These are phyloP conservation scores for Ophiocordyceps camponoti-leonardi DNA, from an alignment of 2,329 filamentous ascomycete genomes.

Conservation along the genomic window DNA sequence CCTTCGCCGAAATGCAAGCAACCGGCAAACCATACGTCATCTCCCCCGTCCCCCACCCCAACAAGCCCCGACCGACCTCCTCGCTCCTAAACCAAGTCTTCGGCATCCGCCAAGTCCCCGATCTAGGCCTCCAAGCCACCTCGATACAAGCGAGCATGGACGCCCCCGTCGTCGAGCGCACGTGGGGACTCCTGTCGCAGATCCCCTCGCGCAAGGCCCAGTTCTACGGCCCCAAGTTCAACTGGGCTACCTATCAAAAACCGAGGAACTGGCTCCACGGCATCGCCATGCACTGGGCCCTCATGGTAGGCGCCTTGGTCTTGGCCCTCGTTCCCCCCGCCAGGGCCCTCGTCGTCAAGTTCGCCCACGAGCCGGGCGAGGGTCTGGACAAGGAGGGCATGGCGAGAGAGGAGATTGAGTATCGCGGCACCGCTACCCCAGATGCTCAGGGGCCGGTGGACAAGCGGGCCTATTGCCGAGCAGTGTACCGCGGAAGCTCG, in stretches of 20 bases:
- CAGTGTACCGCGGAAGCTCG: conserved; percentile 40
- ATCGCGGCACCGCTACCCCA: conserved; percentile 44
- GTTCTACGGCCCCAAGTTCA: conserved; percentile 45
- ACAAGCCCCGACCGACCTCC: conserved; percentile 10
- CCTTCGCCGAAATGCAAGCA: conserved; percentile 26
- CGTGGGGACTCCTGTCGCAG: conserved; percentile 41
- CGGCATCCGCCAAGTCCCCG: conserved; percentile 29
- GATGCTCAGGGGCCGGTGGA: conserved; percentile 25
- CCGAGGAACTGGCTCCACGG: conserved; percentile 32
- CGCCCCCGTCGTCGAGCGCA: conserved; percentile 36
- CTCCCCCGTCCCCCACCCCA: conserved; percentile 34
- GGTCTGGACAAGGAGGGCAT: conserved; percentile 34
- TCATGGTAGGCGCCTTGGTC: conserved; percentile 25
- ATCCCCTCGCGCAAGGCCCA: conserved; percentile 24
- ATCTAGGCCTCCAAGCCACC: conserved; percentile 38
- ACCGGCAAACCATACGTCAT: conserved; percentile 34
- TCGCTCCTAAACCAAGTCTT: conserved; percentile 26
- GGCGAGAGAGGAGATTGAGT: conserved; percentile 43
- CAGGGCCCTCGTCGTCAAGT: conserved; percentile 23
- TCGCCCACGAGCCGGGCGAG: conserved; percentile 35
- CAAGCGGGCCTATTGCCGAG: conserved; percentile 36
- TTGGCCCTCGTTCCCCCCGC: conserved; percentile 27
- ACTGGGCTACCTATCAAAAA: conserved; percentile 35
- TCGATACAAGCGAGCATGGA: conserved; percentile 33
- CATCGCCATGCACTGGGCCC: conserved; percentile 28